phyloP scores from a whole-genome alignment of 306 rosid genomes.

The Dalbergia oliveri region DNA sequence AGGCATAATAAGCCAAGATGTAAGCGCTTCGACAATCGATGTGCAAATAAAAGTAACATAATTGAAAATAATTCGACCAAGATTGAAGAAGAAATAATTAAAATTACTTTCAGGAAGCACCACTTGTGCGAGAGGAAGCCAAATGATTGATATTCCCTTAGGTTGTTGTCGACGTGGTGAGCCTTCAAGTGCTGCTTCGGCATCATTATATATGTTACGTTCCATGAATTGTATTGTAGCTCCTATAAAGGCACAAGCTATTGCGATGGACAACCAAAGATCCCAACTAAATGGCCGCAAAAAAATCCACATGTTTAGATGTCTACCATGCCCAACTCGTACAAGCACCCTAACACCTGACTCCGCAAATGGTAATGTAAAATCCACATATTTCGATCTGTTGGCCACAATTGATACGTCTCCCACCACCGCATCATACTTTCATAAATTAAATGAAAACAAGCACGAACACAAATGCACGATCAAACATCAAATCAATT shows the following conservation, averaged over 20 bases:
- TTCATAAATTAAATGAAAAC: too few relatives aligned
- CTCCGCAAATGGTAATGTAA: constrained; percentile 23
- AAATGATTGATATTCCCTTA: not conserved
- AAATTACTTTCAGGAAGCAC: constrained; percentile 33
- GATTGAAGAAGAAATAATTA: not conserved
- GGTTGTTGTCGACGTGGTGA: not conserved
- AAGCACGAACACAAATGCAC: too few relatives aligned
- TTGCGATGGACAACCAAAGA: not conserved
- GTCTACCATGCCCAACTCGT: not conserved
- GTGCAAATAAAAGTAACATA: too few relatives aligned
- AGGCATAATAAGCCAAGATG: too few relatives aligned
- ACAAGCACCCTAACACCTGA: constrained; percentile 30
- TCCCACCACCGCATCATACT: constrained; percentile 39
- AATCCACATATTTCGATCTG: constrained; percentile 23
- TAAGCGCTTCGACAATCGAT: too few relatives aligned
- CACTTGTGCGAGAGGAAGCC: constrained; percentile 14
- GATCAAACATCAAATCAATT: too few relatives aligned
- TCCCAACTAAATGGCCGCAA: constrained; percentile 35
- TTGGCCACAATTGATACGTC: constrained; percentile 26
- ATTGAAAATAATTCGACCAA: too few relatives aligned
- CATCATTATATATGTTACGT: not conserved
- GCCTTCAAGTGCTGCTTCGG: not conserved
- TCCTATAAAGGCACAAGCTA: not conserved
- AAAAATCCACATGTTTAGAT: constrained; percentile 39
- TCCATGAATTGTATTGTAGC: constrained; percentile 26